Evolutionary conservation across 495 filamentous ascomycete genomes (phyloP), one percentile per base, ranked within the genome.

Genomic region (Trichocladium antarcticum): DNA sequence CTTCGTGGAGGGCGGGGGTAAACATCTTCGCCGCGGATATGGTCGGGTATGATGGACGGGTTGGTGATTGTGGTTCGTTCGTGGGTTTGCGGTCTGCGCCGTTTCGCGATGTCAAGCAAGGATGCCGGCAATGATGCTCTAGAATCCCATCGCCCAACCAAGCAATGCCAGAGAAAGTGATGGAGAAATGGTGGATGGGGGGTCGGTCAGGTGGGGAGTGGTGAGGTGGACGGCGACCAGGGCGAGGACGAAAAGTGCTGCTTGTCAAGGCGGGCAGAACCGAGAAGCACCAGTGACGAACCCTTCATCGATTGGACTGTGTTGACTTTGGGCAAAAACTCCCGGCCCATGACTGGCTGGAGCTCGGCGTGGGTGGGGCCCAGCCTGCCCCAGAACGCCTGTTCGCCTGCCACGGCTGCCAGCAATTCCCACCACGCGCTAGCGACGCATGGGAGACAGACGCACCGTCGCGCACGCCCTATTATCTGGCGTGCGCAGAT

Each of bases 21-120:
- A 85, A 85, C 82, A 86, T 86, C 57, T 55, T 59, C 43, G 43
- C 19, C 4, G n/a, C 41, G n/a, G n/a, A n/a, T n/a, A n/a, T 42
- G 53, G 36, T 37, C 31, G 12, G 10, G 5, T 32, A 14, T 45
- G 35, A 49, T 51, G 42, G 53, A 36, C 32, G 20, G 19, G 24
- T 16, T 28, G 36, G n/a, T n/a, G 28, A 43, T 14, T 19, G 29
- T 38, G 20, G 37, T 43, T 37, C 29, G 31, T 37, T 55, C 20
- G 39, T n/a, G 50, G 22, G 31, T 35, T 16, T 54, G 48, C 32
- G 6, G 27, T 45, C 50, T 45, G 45, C 40, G 55, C 50, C 42
- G 38, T 32, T 16, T 20, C 22, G 42, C 41, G 44, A 20, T 11
- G 28, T 29, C 22, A 17, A 44, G 11, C 14, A 42, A 12, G 14